Evolutionary conservation across 108 stramenopile genomes (phyloP).

Genomic region (Cyclostephanos invisitatus): DNA sequence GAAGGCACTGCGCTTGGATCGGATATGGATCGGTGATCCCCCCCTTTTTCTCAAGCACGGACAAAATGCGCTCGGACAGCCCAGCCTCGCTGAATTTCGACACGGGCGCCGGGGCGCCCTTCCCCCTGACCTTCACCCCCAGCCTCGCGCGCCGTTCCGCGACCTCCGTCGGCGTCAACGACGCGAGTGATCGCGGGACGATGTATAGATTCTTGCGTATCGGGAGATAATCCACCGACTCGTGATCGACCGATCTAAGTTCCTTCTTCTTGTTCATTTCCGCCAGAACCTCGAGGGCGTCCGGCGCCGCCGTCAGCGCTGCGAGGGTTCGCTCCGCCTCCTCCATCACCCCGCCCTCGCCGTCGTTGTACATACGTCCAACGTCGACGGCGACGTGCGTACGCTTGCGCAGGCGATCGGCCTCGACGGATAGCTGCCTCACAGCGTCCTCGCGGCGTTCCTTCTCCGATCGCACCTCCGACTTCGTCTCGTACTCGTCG

Average conservation of each 20-base stretch:
- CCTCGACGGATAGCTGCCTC: conserved; percentile 64
- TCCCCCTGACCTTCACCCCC: conserved; percentile 88
- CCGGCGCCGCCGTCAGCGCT: conserved; percentile 72
- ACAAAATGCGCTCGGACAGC: conserved; percentile 83
- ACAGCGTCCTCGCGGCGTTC: conserved; percentile 79
- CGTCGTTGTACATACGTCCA: conserved; percentile 81
- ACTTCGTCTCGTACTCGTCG: conserved; percentile 44
- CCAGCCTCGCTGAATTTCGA: conserved; percentile 91
- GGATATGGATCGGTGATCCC: conserved; percentile 87
- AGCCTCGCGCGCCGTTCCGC: conserved; percentile 71
- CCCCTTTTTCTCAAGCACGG: conserved; percentile 63
- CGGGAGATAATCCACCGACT: conserved; percentile 83
- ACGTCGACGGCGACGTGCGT: conserved; percentile 66
- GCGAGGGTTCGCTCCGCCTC: conserved; percentile 88
- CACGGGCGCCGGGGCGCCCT: conserved; percentile 93
- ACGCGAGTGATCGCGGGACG: conserved; percentile 82
- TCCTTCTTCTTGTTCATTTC: conserved; percentile 95
- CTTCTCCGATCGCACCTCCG: conserved; percentile 84
- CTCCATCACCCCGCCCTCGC: conserved; percentile 90
- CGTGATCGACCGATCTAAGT: conserved; percentile 94
- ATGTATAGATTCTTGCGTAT: conserved; percentile 95
- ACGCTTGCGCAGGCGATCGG: conserved; percentile 57
- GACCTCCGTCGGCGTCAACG: conserved; percentile 69
- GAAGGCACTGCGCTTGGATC: conserved; percentile 97
- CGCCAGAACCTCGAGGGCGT: conserved; percentile 90